Base-by-base conservation (phyloP, 78 protist species). In the Guillardia theta region DNA sequence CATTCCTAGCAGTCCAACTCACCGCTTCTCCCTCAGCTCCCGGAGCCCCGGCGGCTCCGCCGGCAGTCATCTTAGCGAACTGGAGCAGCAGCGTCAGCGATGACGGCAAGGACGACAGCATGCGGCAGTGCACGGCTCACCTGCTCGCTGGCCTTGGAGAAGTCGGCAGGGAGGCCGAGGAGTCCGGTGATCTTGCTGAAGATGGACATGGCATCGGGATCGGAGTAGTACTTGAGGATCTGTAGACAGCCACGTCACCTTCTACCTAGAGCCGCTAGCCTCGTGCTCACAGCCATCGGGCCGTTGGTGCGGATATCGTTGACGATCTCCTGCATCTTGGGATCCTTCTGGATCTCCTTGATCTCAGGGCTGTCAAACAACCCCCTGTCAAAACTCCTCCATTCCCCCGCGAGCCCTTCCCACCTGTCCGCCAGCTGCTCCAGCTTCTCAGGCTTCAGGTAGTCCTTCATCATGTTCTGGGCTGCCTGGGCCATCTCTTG, bases 211-310 rank as follows among this genome's bases (percentile, higher is more conserved):
- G 83, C 83, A 43, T 70, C 83, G 45, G 83, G 83, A 43, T 70
- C 83, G 27, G 83, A 70, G 83, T 70, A 70, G 83, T 70, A 70
- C 83, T 70, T 70, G 46, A 70, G n/a, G n/a, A n/a, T n/a, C n/a
- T n/a, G n/a, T n/a, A n/a, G n/a, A n/a, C n/a, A n/a, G n/a, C n/a
- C n/a, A n/a, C n/a, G n/a, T n/a, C n/a, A n/a, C n/a, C n/a, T n/a
- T n/a, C n/a, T n/a, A n/a, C n/a, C n/a, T n/a, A n/a, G n/a, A n/a
- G n/a, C n/a, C n/a, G n/a, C n/a, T n/a, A n/a, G n/a, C n/a, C n/a
- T n/a, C n/a, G n/a, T n/a, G n/a, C n/a, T 33, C 41, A 70, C 83
- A 9, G 83, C 33, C 83, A 70, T 70, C 83, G 83, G 83, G 45
- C 83, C 83, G 83, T 70, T 70, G 27, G 9, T 24, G 27, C 36